A percentile compares a stretch with the other conserved stretches of the same genome.
phyloP scores from a whole-genome alignment of 331 rosid species.

The Saraca asoca region DNA sequence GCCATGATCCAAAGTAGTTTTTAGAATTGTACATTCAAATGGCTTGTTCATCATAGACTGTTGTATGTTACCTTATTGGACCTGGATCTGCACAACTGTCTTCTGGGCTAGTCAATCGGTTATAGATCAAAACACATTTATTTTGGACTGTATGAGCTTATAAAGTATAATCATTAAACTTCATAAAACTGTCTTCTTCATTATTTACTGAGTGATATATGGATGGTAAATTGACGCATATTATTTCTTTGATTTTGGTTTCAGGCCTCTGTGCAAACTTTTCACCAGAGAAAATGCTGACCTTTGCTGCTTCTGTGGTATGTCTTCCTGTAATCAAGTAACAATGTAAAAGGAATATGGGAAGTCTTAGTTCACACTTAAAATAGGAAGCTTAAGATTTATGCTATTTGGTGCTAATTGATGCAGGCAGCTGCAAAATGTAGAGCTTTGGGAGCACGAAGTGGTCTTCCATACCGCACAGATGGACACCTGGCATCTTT shows the following conservation, averaged over 20 bases:
- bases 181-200: no score
- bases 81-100: no score
- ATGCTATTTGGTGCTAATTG: conserved; percentile 21
- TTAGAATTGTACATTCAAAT: no score
- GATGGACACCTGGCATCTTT: conserved; percentile 66
- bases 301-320: conserved; percentile 89
- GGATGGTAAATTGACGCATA: no score
- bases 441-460: conserved; percentile 85
- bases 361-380: background rate
- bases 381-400: background rate
- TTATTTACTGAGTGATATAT: no score
- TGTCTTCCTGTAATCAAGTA: conserved; percentile 36
- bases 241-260: conserved; percentile 34
- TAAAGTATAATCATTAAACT: no score
- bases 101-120: no score
- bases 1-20: no score
- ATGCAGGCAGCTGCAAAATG: conserved; percentile 88
- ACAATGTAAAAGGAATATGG: background rate
- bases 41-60: no score
- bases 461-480: conserved; percentile 72
- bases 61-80: no score
- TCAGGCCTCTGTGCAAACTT: conserved; percentile 79
- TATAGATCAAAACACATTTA: no score
- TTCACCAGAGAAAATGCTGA: conserved; percentile 79
- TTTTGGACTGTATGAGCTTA: no score